A percentile compares a stretch with the other conserved stretches of the same genome.
Conservation (phyloP, 345 rosid genomes). For the Lumnitzera racemosa region DNA sequence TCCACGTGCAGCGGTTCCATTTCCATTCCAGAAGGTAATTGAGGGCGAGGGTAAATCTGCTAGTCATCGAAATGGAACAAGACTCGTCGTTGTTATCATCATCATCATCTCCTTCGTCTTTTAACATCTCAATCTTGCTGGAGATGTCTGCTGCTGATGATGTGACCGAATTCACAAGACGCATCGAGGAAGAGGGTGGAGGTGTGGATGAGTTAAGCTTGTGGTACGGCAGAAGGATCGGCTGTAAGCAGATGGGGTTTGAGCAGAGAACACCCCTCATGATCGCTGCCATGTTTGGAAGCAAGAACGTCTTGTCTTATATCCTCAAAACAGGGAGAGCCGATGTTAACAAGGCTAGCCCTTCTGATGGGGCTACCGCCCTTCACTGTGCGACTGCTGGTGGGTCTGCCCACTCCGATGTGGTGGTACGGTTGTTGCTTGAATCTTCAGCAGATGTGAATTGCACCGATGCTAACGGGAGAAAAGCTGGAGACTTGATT, state of each 20-base stretch:
- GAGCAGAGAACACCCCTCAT: constrained; percentile 82
- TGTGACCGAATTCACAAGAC: constrained; percentile 46
- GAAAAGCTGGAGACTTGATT: constrained; percentile 49
- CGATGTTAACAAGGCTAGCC: constrained; percentile 56
- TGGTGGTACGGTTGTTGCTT: constrained; percentile 57
- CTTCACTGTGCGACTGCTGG: constrained; percentile 83
- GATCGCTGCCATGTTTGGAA: constrained; percentile 85
- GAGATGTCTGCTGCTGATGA: constrained; percentile 73
- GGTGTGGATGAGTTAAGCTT: constrained; percentile 47
- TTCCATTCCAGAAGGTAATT: constrained; percentile 1
- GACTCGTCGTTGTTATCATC: no score
- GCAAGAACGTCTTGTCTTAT: constrained; percentile 55
- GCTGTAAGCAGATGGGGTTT: constrained; percentile 53
- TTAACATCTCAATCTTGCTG: constrained; percentile 42
- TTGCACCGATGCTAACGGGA: constrained; percentile 52
- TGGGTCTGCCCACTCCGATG: constrained; percentile 43
- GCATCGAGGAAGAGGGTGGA: constrained; percentile 43
- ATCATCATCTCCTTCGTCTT: no score
- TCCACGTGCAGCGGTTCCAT: constrained; percentile 40
- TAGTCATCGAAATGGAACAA: no score
- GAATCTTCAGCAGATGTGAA: constrained; percentile 56
- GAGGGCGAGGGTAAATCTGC: neutral
- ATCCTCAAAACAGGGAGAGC: constrained; percentile 40
- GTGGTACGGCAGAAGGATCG: constrained; percentile 75
- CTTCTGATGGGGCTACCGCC: constrained; percentile 70